Evolutionary conservation across 345 rosid species (phyloP).

Genomic region (Pugionium dolabratum): DNA sequence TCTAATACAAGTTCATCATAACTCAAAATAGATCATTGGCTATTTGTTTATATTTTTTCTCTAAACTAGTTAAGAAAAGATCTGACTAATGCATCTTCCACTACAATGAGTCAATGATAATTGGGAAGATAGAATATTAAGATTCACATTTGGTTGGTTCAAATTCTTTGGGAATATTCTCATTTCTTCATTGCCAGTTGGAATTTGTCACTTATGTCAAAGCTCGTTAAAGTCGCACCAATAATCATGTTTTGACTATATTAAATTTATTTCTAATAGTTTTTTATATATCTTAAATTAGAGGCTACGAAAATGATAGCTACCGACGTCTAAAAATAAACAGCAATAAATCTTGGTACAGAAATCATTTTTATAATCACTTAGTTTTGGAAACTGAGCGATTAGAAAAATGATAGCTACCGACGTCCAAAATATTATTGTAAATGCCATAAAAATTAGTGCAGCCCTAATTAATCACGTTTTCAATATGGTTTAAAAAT

Average conservation of each 20-base stretch:
- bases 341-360: too few species aligned
- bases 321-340: not conserved
- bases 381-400: too few species aligned
- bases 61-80: not conserved
- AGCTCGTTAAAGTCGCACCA: conserved; percentile 26
- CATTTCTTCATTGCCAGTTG: conserved; percentile 18
- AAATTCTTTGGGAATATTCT: conserved; percentile 37
- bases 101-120: conserved; percentile 14
- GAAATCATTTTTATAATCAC: too few species aligned
- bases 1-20: too few species aligned
- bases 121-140: conserved; percentile 20
- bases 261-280: not conserved
- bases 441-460: too few species aligned
- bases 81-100: conserved; percentile 30
- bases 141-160: conserved; percentile 38
- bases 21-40: too few species aligned
- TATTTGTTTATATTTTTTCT: not conserved
- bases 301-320: not conserved
- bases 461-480: too few species aligned
- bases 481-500: too few species aligned
- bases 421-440: too few species aligned
- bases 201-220: conserved; percentile 18
- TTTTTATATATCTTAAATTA: not conserved
- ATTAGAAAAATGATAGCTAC: too few species aligned
- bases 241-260: conserved; percentile 30